Base-by-base conservation (phyloP, 2,329 filamentous ascomycete genomes). In the Neoascochyta sp. region DNA sequence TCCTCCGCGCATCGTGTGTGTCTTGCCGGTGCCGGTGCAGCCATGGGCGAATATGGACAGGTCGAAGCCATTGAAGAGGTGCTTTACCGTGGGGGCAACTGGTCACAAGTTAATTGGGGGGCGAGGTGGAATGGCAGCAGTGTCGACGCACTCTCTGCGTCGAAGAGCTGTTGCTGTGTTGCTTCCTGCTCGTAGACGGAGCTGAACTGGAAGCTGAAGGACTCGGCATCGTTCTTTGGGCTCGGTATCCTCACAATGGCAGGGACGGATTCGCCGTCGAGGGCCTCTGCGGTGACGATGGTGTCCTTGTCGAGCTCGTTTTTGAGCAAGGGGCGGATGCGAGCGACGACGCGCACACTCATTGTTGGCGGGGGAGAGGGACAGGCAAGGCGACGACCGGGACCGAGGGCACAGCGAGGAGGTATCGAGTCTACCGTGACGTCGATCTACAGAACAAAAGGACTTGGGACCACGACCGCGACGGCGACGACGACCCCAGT, bases 171-270 rank as follows among this genome's bases (percentile, higher is more conserved):
- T 63, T 95, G 86, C 62, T 98, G 90, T 7, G 85, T 79, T 10
- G 85, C 82, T 19, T 75, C 64, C 50, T 82, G 78, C 54, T 86
- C 86, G 63, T 95, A 96, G 32, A 96, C 90, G 47, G 84, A 78
- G 70, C 92, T 93, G 73, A 96, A 96, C 29, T 89, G 79, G 62
- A 96, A 98, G 31, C 84, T 88, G 65, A 89, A 96, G 55, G 89
- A 84, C 65, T 96, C 90, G 13, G 76, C 71, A 44, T 86, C 85
- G 55, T 95, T 95, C 69, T 92, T 95, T 0, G 90, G 89, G 57
- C 88, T 95, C 3, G 90, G 90, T 52, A 96, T 93, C 61, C 84
- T 83, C 55, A 96, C 80, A 16, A 93, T 68, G 15, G 75, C 78
- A 12, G 79, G 73, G 44, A 38, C 43, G 10, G 56, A 51, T 7